Percentiles rank a stretch among this genome's conserved stretches.
Evolutionary conservation across 371 early-diverging fungal genomes (phyloP).

Genomic region (Syncephalis fuscata): DNA sequence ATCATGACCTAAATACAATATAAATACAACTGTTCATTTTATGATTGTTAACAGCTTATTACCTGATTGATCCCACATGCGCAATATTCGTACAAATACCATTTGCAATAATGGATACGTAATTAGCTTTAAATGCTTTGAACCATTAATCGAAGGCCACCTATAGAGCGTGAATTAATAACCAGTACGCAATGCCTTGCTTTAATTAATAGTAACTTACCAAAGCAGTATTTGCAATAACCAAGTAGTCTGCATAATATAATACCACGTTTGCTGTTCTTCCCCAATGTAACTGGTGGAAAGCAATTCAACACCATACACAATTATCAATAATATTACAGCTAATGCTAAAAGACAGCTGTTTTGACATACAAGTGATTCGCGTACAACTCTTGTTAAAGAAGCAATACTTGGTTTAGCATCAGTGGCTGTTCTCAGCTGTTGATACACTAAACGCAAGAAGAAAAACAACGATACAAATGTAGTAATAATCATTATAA

Average conservation of each 20-base stretch:
- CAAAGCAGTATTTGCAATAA: conserved; percentile 22
- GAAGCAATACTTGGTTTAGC: no score
- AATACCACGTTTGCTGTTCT: conserved; percentile 62
- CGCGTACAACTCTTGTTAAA: no score
- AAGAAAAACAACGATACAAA: background rate
- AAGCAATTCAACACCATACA: conserved; percentile 24
- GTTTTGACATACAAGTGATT: no score
- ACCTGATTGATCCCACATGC: conserved; percentile 24
- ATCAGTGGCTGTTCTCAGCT: no score
- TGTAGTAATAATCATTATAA: background rate
- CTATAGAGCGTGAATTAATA: no score
- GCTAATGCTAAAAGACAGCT: no score
- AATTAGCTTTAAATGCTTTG: no score
- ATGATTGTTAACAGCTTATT: background rate
- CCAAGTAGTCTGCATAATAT: conserved; percentile 35
- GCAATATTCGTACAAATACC: conserved; percentile 14
- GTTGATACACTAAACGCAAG: no score
- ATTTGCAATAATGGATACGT: conserved; percentile 13
- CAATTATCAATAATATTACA: no score
- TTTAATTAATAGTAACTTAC: conserved; percentile 10
- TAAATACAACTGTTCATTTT: background rate
- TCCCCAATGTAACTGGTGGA: conserved; percentile 65
- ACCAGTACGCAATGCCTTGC: background rate
- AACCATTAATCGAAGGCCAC: background rate
- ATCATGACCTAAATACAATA: conserved; percentile 17